Percentiles rank a stretch among this genome's conserved stretches.
Evolutionary conservation across 805 yeast genomes (phyloP).

Genomic region (Metschnikowia colocasiae): DNA sequence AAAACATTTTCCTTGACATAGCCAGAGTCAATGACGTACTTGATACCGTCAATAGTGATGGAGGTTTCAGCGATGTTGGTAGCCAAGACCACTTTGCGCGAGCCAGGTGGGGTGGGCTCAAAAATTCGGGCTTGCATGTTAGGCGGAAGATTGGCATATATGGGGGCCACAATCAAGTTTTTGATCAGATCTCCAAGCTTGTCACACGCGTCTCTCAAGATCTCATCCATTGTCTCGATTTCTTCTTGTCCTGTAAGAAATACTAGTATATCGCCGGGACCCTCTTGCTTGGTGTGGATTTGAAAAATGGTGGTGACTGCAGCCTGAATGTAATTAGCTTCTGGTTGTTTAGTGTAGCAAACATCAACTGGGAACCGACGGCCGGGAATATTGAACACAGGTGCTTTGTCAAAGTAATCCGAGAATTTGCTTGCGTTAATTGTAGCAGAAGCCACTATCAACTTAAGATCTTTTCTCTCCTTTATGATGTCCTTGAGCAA

Average conservation of each 20-base stretch:
- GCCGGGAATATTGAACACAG: conserved; percentile 87
- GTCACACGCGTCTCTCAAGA: conserved; percentile 57
- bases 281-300: conserved; percentile 65
- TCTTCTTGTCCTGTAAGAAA: conserved; percentile 97
- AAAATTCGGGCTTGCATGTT: conserved; percentile 80
- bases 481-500: conserved; percentile 66
- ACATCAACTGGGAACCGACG: conserved; percentile 89
- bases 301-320: conserved; percentile 85
- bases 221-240: conserved; percentile 77
- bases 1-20: conserved; percentile 44
- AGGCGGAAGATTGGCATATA: conserved; percentile 86
- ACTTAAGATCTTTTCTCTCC: conserved; percentile 63
- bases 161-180: conserved; percentile 73
- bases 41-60: conserved; percentile 43
- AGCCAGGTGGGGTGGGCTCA: conserved; percentile 75
- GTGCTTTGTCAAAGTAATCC: conserved; percentile 74
- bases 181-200: conserved; percentile 59
- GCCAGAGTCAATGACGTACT: conserved; percentile 43
- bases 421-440: conserved; percentile 88
- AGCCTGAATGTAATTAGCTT: conserved; percentile 85
- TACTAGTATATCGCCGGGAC: conserved; percentile 81
- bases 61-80: conserved; percentile 77
- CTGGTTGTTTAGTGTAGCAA: conserved; percentile 80
- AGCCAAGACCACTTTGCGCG: conserved; percentile 86
- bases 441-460: conserved; percentile 91